Conservation (phyloP, 139 green algal species). For the Micractinium sp. region DNA sequence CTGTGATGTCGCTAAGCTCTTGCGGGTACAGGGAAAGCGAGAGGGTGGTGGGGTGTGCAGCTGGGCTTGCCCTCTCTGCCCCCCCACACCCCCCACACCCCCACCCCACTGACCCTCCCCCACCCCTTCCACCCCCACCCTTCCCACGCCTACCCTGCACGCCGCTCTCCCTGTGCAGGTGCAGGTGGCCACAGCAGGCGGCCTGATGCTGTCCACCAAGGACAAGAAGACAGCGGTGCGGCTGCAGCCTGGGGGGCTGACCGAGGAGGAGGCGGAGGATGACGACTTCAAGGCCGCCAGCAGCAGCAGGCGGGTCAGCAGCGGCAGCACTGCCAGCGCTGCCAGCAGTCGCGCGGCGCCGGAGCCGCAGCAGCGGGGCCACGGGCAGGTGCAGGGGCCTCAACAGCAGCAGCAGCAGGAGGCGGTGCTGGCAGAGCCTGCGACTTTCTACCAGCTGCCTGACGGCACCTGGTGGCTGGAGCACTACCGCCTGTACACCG, state of each 20-base stretch:
- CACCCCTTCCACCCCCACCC: too few relatives aligned
- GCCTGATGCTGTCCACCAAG: constrained; percentile 43
- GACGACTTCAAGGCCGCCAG: background rate
- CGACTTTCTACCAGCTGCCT: constrained; percentile 46
- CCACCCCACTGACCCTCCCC: too few relatives aligned
- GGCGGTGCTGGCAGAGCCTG: constrained; percentile 36
- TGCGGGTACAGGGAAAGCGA: background rate
- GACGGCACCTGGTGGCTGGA: constrained; percentile 49
- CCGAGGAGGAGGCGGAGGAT: constrained; percentile 11
- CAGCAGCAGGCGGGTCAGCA: background rate
- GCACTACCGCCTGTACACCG: constrained; percentile 44
- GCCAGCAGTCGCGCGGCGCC: background rate
- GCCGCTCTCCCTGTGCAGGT: background rate
- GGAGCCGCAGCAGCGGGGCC: background rate
- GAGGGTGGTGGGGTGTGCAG: background rate
- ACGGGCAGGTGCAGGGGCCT: background rate
- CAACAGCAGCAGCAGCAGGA: background rate
- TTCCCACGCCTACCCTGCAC: too few relatives aligned
- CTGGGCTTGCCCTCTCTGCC: too few relatives aligned
- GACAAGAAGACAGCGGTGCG: constrained; percentile 47
- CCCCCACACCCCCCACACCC: too few relatives aligned
- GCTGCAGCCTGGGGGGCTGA: constrained; percentile 4
- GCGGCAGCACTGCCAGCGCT: background rate
- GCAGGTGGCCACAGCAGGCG: constrained; percentile 1
- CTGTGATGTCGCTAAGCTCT: too few relatives aligned